phyloP scores from a whole-genome alignment of 2,329 filamentous ascomycete genomes.

The Juglanconis juglandina region DNA sequence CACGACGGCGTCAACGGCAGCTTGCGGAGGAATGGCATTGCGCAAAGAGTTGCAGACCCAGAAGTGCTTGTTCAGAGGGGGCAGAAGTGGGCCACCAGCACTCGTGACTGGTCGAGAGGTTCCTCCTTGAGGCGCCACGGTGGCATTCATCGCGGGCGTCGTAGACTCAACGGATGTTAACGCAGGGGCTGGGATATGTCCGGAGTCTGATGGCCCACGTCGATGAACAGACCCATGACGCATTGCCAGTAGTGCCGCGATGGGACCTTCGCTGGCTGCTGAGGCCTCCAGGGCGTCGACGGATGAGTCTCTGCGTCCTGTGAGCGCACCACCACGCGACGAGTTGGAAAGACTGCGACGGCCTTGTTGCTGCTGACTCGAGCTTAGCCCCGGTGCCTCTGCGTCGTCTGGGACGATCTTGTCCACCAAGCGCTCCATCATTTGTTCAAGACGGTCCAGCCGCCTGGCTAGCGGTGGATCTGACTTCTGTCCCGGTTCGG shows the following conservation, averaged over 20 bases:
- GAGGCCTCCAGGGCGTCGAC: slow-evolving; percentile 28
- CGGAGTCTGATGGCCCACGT: slow-evolving; percentile 12
- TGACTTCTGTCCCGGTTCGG: slow-evolving; percentile 23
- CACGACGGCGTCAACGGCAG: slow-evolving; percentile 31
- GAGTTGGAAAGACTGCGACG: slow-evolving; percentile 19
- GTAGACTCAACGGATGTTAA: slow-evolving; percentile 19
- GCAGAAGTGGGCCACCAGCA: slow-evolving; percentile 17
- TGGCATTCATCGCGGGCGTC: background rate
- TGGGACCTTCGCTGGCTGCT: slow-evolving; percentile 27
- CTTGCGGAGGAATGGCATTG: slow-evolving; percentile 31
- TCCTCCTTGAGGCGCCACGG: background rate
- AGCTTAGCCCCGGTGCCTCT: background rate
- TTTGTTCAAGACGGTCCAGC: slow-evolving; percentile 42
- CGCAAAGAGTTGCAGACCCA: slow-evolving; percentile 31
- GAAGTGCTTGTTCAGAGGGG: slow-evolving; percentile 25
- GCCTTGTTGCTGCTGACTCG: slow-evolving; percentile 14
- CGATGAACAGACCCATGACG: slow-evolving; percentile 15
- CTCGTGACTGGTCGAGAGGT: background rate
- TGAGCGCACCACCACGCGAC: slow-evolving; percentile 18
- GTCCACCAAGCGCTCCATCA: slow-evolving; percentile 45
- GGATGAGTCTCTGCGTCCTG: slow-evolving; percentile 22
- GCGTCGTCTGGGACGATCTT: slow-evolving; percentile 27
- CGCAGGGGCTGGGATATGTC: slow-evolving; percentile 20
- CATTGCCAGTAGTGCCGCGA: slow-evolving; percentile 28
- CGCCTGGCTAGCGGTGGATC: slow-evolving; percentile 41